Conservation (phyloP, 2,329 filamentous ascomycete genomes). For the Microsporum ferrugineum region DNA sequence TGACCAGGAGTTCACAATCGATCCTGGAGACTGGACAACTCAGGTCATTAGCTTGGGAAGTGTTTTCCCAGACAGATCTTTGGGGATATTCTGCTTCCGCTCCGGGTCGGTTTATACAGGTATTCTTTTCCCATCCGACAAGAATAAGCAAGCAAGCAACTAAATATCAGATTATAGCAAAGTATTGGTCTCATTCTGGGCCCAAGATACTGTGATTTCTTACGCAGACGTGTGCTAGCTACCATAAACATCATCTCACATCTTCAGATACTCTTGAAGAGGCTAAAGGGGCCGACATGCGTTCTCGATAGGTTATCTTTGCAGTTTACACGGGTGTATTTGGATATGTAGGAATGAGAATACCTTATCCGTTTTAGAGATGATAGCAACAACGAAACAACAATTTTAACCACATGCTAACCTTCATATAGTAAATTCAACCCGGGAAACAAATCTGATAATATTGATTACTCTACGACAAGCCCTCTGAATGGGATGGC, state of each 20-base stretch:
- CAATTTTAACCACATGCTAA: background rate
- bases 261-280: background rate
- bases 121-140: no score
- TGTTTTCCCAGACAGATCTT: background rate
- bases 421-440: constrained; percentile 4
- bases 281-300: background rate
- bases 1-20: background rate
- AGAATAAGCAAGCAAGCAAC: no score
- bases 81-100: background rate
- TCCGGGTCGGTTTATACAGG: background rate
- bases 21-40: background rate
- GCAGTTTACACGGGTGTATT: background rate
- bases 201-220: no score
- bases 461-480: constrained; percentile 8
- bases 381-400: background rate
- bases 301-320: background rate
- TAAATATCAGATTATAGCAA: no score
- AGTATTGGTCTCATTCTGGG: no score
- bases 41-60: background rate
- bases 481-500: constrained; percentile 4
- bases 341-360: constrained; percentile 7
- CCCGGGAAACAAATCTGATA: background rate
- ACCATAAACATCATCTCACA: background rate
- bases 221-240: background rate
- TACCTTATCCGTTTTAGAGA: constrained; percentile 3